These are phyloP conservation scores for Ceratobasidium sp. DNA, from an alignment of 1,284 basidiomycete species.

Conservation along the genomic window DNA sequence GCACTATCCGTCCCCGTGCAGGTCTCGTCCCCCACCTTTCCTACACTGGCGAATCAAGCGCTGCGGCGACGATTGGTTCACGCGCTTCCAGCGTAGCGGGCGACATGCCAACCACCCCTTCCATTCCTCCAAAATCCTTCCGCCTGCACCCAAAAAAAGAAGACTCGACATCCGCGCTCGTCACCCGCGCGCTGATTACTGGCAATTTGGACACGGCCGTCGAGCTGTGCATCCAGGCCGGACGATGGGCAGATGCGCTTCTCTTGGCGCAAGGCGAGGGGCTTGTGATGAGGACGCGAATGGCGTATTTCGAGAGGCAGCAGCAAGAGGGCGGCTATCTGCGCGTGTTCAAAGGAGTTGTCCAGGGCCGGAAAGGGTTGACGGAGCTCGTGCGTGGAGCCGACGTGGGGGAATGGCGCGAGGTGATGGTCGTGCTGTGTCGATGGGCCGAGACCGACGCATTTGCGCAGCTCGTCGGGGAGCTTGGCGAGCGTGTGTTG, in stretches of 20 bases:
- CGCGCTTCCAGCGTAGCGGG: conserved; percentile 86
- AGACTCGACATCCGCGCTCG: conserved; percentile 86
- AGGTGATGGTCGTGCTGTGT: conserved; percentile 96
- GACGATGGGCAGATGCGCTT: conserved; percentile 94
- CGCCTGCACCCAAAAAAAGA: conserved; percentile 91
- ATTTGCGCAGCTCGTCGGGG: conserved; percentile 87
- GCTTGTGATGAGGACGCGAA: conserved; percentile 90
- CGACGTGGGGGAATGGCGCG: conserved; percentile 94
- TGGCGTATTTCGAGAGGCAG: conserved; percentile 90
- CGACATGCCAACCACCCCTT: conserved; percentile 65
- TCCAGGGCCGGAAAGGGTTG: conserved; percentile 80
- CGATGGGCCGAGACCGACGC: conserved; percentile 91
- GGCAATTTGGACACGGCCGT: conserved; percentile 96
- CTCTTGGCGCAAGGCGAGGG: conserved; percentile 93
- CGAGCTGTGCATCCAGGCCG: conserved; percentile 87
- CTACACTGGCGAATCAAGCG: conserved; percentile 84
- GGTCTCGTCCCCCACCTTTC: conserved; percentile 79
- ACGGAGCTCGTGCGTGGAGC: conserved; percentile 96
- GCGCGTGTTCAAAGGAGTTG: conserved; percentile 94
- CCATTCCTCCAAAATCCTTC: conserved; percentile 74
- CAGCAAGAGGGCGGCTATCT: conserved; percentile 81
- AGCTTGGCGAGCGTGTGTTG: conserved; percentile 70
- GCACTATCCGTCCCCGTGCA: conserved; percentile 50
- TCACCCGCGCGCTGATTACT: conserved; percentile 93
- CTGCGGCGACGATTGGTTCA: conserved; percentile 90